Conservation (phyloP, 768 basidiomycete species). For the Paxillus involutus region DNA sequence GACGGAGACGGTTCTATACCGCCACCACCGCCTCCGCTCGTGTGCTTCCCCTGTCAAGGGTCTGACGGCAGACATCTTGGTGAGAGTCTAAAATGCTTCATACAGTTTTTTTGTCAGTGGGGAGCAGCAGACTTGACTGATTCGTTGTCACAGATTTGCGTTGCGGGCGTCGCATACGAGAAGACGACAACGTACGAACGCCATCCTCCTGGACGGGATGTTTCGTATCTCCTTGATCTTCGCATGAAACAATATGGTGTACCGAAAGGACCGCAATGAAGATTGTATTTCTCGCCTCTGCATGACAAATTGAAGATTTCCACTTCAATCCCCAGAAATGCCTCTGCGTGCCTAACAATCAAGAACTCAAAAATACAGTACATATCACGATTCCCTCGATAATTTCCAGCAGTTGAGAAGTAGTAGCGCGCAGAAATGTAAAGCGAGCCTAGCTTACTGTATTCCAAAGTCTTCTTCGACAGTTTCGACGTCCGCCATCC, state of each 20-base stretch:
- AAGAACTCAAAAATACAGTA: too few relatives aligned
- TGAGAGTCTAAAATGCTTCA: constrained; percentile 32
- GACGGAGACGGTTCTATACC: constrained; percentile 55
- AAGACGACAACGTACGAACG: constrained; percentile 50
- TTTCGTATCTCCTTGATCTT: constrained; percentile 27
- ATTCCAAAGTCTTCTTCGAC: too few relatives aligned
- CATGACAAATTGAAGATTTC: too few relatives aligned
- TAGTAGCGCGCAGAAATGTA: too few relatives aligned
- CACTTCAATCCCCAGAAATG: too few relatives aligned
- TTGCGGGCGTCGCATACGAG: constrained; percentile 65
- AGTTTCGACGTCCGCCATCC: too few relatives aligned
- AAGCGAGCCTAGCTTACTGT: too few relatives aligned
- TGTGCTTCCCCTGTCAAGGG: constrained; percentile 82
- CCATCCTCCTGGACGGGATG: constrained; percentile 54
- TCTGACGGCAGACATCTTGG: constrained; percentile 79
- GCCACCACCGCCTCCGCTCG: constrained; percentile 84
- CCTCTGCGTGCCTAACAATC: too few relatives aligned
- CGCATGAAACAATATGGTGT: constrained; percentile 24
- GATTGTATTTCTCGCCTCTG: background rate
- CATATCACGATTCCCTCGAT: too few relatives aligned
- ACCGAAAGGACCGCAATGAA: constrained; percentile 5
- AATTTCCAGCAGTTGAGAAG: too few relatives aligned
- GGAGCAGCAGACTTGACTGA: background rate
- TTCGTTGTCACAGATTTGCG: constrained; percentile 28
- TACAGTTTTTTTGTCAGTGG: background rate